Base-by-base conservation (phyloP, 352 stramenopile genomes). In the Aphanomyces invadans region DNA sequence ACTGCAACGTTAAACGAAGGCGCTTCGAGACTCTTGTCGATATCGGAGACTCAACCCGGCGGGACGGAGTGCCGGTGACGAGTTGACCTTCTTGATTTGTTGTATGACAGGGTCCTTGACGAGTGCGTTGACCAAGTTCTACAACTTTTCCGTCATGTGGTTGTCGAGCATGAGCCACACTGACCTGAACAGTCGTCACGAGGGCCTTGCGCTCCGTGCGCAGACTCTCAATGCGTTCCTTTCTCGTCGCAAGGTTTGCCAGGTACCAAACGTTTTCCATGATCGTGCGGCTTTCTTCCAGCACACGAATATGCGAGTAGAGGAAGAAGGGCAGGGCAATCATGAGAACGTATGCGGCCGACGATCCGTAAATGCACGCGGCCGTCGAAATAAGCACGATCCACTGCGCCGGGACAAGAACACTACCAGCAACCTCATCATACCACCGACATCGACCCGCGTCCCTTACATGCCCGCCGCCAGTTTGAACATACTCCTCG, bases 401-500 rank as follows among this genome's bases (percentile, higher is more conserved):
- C 80, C 82, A 91, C 38, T 89, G 80, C 31, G 86, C 67, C 3
- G 82, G 82, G 19, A 91, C 75, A 56, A 25, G 55, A 29, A 51
- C 15, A 31, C 51, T 29, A 66, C n/a, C 19, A 28, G 4, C 65
- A 12, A 9, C 15, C 19, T 55, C 4, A n/a, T 56, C 1, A 53
- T 19, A 31, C 4, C 26, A 26, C 17, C 33, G 31, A 45, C 23
- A 32, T 15, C 15, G 15, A 36, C 26, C 15, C 12, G 28, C n/a
- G 12, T 69, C 39, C 10, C 80, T 69, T 77, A 88, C 80, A 26
- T 74, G 9, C 76, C 78, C 12, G 77, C 80, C 56, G 88, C 86
- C 62, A 89, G 87, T 71, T 90, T 90, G 67, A 89, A 89, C 80
- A 89, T 88, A 3, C 78, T 88, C 71, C 80, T 84, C 25, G 80